Percentiles rank a stretch among this genome's conserved stretches.
phyloP scores from a whole-genome alignment of 2,329 filamentous ascomycete species.

The Fusarium goolgardi region DNA sequence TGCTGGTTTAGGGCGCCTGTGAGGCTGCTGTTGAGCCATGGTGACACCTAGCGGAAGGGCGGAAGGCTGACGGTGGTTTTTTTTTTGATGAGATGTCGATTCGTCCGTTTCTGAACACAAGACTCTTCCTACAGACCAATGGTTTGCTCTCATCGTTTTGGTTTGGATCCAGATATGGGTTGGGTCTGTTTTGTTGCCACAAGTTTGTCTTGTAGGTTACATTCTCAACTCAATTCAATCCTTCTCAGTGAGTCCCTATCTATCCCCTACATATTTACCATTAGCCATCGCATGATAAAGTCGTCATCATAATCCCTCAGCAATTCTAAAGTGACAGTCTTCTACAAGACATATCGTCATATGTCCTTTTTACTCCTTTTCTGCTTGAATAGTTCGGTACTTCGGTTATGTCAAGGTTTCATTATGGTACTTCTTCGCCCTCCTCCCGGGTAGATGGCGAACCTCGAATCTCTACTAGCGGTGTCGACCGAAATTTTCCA shows the following conservation, averaged over 20 bases:
- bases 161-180: conserved; percentile 22
- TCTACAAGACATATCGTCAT: conserved; percentile 26
- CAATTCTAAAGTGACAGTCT: conserved; percentile 13
- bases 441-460: conserved; percentile 23
- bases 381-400: conserved; percentile 12
- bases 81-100: conserved; percentile 45
- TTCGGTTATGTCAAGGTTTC: conserved; percentile 1
- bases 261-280: conserved; percentile 2
- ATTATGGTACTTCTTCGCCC: not conserved
- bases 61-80: conserved; percentile 41
- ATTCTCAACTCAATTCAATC: conserved; percentile 39
- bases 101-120: conserved; percentile 34
- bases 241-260: conserved; percentile 27
- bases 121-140: conserved; percentile 29
- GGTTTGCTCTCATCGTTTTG: conserved; percentile 9
- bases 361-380: conserved; percentile 9
- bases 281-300: conserved; percentile 23
- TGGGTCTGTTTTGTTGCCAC: conserved; percentile 37
- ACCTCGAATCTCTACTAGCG: conserved; percentile 2
- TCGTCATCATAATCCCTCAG: conserved; percentile 25
- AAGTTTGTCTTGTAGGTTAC: conserved; percentile 30
- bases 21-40: conserved; percentile 47
- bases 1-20: conserved; percentile 19
- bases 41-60: conserved; percentile 41
- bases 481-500: conserved; percentile 18